phyloP scores from a whole-genome alignment of 1,284 basidiomycete genomes.

The Cutaneotrichosporon sp. region DNA sequence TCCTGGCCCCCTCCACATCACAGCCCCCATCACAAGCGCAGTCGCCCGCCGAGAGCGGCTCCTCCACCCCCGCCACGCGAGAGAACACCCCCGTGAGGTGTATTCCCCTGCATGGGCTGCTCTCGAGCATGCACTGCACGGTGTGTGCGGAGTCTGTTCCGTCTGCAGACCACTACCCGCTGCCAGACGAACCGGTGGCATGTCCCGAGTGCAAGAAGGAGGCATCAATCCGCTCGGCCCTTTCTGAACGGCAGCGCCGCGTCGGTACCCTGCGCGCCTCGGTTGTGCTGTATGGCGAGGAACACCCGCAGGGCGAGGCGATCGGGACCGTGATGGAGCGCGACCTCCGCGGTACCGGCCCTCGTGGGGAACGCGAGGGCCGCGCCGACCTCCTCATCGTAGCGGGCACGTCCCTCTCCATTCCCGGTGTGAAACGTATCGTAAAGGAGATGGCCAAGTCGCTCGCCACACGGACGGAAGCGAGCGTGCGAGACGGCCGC shows the following conservation, averaged over 20 bases:
- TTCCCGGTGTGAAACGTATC: conserved; percentile 90
- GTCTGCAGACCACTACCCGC: conserved; percentile 63
- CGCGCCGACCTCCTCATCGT: conserved; percentile 75
- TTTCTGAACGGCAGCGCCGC: conserved; percentile 78
- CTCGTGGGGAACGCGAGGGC: conserved; percentile 41
- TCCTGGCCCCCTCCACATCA: background rate
- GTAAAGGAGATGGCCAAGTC: conserved; percentile 88
- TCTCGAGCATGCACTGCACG: conserved; percentile 76
- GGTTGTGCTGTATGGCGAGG: conserved; percentile 88
- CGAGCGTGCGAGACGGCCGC: conserved; percentile 24
- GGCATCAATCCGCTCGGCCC: conserved; percentile 68
- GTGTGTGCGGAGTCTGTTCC: conserved; percentile 73
- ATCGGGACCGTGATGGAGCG: conserved; percentile 76
- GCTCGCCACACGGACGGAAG: conserved; percentile 54
- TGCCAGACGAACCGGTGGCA: conserved; percentile 61
- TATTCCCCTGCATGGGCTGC: conserved; percentile 86
- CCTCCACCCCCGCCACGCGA: background rate
- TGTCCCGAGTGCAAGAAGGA: conserved; percentile 77
- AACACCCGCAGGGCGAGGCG: conserved; percentile 81
- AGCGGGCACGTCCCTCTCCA: conserved; percentile 84
- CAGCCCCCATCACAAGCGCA: background rate
- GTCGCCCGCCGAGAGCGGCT: background rate
- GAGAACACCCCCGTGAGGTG: conserved; percentile 57
- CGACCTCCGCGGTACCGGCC: conserved; percentile 65
- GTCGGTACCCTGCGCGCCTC: conserved; percentile 80